A percentile compares a stretch with the other conserved stretches of the same genome.
Conservation (phyloP, 176 grass and related monocot species). For the Bothriochloa decipiens region DNA sequence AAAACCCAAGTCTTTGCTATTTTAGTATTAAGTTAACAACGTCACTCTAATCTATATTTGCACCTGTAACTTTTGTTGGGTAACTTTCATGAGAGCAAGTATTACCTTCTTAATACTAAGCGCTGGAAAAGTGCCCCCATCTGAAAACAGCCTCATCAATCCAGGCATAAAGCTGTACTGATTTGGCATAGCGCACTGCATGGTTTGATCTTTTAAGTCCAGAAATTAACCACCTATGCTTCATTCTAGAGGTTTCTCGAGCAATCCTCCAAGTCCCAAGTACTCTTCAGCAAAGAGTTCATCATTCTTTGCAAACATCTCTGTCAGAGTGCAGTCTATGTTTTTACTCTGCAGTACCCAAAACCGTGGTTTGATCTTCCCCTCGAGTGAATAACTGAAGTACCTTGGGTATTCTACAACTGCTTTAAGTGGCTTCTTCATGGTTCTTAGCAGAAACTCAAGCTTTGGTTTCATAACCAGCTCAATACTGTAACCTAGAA, state of each 20-base stretch:
- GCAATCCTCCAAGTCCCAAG: conserved; percentile 53
- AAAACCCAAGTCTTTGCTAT: neutral
- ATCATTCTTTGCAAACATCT: conserved; percentile 80
- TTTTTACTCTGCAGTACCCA: conserved; percentile 59
- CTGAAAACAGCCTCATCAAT: neutral
- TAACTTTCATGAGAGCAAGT: neutral
- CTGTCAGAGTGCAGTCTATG: conserved; percentile 70
- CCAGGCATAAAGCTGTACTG: conserved; percentile 26
- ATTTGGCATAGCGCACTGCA: neutral
- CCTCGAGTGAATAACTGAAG: conserved; percentile 86
- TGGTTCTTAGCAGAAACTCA: conserved; percentile 70
- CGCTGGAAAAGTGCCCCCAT: neutral
- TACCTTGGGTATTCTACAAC: conserved; percentile 86
- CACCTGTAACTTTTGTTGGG: neutral
- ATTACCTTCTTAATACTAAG: conserved; percentile 26
- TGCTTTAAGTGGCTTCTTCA: conserved; percentile 70
- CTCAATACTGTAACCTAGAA: conserved; percentile 78
- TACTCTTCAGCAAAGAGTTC: conserved; percentile 81
- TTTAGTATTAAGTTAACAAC: neutral
- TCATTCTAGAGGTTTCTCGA: conserved; percentile 40
- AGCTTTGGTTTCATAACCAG: conserved; percentile 84
- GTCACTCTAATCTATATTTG: neutral
- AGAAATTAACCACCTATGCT: conserved; percentile 41
- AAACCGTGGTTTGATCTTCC: conserved; percentile 79
- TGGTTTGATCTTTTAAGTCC: neutral